These are phyloP conservation scores for Bauhinia variegata DNA, from an alignment of 306 rosid species.

Conservation along the genomic window DNA sequence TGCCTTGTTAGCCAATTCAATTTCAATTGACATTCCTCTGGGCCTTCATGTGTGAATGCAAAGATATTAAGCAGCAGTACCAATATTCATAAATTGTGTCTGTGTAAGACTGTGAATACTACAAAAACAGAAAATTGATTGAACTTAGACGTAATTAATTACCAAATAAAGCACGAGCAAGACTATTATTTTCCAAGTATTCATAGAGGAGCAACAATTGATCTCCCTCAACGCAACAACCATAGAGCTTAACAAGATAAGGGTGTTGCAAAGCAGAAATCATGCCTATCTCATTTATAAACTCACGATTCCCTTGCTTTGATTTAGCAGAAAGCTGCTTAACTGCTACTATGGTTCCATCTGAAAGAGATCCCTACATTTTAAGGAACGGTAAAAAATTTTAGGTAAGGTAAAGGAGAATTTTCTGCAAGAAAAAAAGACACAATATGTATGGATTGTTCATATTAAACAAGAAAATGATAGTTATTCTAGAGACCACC, in stretches of 20 bases:
- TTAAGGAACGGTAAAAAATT: background rate
- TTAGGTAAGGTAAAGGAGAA: background rate
- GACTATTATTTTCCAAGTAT: slow-evolving; percentile 55
- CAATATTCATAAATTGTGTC: background rate
- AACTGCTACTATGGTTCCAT: slow-evolving; percentile 50
- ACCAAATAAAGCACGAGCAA: slow-evolving; percentile 46
- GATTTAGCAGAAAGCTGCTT: slow-evolving; percentile 55
- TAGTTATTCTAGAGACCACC: slow-evolving; percentile 20
- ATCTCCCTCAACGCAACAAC: slow-evolving; percentile 55
- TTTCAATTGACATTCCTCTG: slow-evolving; percentile 30
- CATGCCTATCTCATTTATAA: slow-evolving; percentile 58
- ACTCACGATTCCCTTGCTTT: slow-evolving; percentile 55
- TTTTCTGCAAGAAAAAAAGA: background rate
- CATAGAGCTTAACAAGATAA: slow-evolving; percentile 52
- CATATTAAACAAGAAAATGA: background rate
- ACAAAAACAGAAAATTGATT: background rate
- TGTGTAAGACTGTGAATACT: background rate
- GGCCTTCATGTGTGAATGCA: slow-evolving; percentile 33
- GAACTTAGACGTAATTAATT: background rate
- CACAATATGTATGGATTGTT: no score
- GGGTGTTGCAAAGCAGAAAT: slow-evolving; percentile 56
- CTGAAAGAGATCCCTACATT: slow-evolving; percentile 48
- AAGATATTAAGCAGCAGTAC: background rate
- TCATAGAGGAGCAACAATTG: slow-evolving; percentile 50
- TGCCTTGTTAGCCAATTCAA: slow-evolving; percentile 59